Base-by-base conservation (phyloP, 2,329 filamentous ascomycete genomes). In the Shiraia bambusicola region DNA sequence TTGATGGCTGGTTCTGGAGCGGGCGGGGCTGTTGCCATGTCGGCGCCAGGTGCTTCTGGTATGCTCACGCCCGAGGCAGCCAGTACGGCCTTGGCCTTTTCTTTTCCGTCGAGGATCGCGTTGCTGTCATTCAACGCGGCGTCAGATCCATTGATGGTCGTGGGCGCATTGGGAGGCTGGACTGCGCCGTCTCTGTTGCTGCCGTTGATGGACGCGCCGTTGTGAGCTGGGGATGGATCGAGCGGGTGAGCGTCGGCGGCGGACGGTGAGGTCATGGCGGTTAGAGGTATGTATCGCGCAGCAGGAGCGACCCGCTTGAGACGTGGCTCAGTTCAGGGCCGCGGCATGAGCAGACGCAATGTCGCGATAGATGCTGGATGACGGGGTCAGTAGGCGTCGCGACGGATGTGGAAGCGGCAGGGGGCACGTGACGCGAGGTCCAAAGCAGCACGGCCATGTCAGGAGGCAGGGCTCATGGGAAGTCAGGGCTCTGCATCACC, bases 11-110 rank as follows among this genome's bases (percentile, higher is more conserved):
- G 65, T 51, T 71, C 67, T 27, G 59, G 49, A 31, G 65, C 50
- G 15, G 65, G 49, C 30, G 65, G 49, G 15, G 65, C 54, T 15
- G 65, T 55, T 42, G 55, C 56, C 51, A 46, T 66, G 30, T 58
- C 57, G 19, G 19, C 19, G 22, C 45, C 28, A 8, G 61, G 56
- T 16, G 63, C 59, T 32, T 59, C 56, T 32, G 61, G 57, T 30
- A 67, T 37, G 47, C 61, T 61, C 29, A 72, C 58, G 30, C 71
- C 71, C n/a, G 78, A 77, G 16, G 77, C 76, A 28, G 75, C 77
- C 59, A 82, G 71, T 37, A 80, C 71, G 28, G 79, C 77, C 64
- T 79, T 81, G 34, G 79, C 79, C 61, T 76, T 79, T 58, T 81
- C 76, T 57, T 83, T 83, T 39, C 76, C 77, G 63, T 81, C 78